Base-by-base conservation (phyloP, 306 rosid genomes). In the Carpinus fangiana region DNA sequence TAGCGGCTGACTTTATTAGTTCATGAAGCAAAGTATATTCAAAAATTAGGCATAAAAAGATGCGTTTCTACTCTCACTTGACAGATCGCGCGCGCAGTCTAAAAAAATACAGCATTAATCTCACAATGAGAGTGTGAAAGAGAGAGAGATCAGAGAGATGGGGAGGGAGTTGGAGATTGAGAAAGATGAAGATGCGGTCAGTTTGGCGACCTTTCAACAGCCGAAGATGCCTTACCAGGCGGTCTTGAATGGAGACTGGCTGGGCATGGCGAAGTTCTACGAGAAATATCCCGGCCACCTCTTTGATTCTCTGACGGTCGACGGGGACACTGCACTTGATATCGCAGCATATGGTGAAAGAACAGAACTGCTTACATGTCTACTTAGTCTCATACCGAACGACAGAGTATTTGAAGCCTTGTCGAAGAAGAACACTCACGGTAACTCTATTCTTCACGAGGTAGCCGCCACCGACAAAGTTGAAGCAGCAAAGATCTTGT, bases 321-420 rank as follows among this genome's bases (percentile, higher is more conserved):
- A 69, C 2, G 17, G 48, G 23, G 79, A 76, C 62, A 76, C 31
- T 2, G 72, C 79, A 8, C 38, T 76, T 36, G 62, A 76, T 65
- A 61, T 76, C 12, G 79, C 73, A 12, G 52, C 70, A 14, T 65
- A 62, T 36, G 65, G 73, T 20, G 73, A 2, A 51, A 8, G 0
- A 9, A 50, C 36, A 34, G 46, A 59, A 11, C 65, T 57, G 9
- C 79, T 65, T 9, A 45, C 16, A 6, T 8, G n/a, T 17, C 18
- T 76, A 13, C 38, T 10, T 65, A 3, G 16, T 4, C 54, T 75
- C 11, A 4, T 34, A 41, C 23, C 64, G 16, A 0, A 18, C 70
- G 4, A 3, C 8, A 64, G 21, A 18, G 2, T 14, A 4, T 31
- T 36, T 2, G 18, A 50, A 12, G 52, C 43, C 52, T 48, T 28